These are phyloP conservation scores for Solanum sitiens DNA, from an alignment of 257 asterid genomes.

Conservation along the genomic window DNA sequence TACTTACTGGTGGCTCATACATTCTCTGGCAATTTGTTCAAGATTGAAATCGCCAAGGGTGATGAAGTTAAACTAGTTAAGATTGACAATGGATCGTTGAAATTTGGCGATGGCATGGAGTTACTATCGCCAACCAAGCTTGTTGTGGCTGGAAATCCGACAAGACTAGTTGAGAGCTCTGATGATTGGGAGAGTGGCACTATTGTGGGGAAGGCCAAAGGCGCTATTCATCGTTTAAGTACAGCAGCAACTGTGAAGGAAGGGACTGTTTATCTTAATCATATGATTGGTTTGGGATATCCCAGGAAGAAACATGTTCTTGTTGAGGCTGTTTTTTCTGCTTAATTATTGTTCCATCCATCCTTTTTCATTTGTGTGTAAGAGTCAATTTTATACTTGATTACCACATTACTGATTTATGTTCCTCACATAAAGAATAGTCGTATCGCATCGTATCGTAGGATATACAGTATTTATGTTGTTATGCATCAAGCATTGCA, in stretches of 20 bases:
- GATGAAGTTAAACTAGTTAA: slow-evolving; percentile 38
- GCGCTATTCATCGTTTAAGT: slow-evolving; percentile 49
- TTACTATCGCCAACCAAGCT: slow-evolving; percentile 57
- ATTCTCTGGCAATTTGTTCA: slow-evolving; percentile 58
- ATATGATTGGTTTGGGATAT: slow-evolving; percentile 78
- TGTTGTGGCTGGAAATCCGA: slow-evolving; percentile 66
- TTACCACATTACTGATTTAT: background rate
- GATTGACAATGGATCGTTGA: slow-evolving; percentile 31
- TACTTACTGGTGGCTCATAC: slow-evolving; percentile 70
- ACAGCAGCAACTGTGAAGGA: slow-evolving; percentile 79
- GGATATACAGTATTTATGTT: background rate
- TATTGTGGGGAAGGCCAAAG: slow-evolving; percentile 42
- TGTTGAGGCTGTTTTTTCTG: slow-evolving; percentile 58
- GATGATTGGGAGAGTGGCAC: slow-evolving; percentile 69
- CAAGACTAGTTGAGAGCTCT: slow-evolving; percentile 51
- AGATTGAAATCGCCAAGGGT: slow-evolving; percentile 34
- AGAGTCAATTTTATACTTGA: background rate
- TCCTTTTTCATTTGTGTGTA: background rate
- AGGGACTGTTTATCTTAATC: slow-evolving; percentile 67
- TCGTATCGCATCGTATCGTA: background rate
- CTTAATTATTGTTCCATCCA: background rate
- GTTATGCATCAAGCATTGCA: background rate
- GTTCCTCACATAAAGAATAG: background rate
- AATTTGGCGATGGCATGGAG: slow-evolving; percentile 80
- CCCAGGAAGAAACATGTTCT: slow-evolving; percentile 77